Evolutionary conservation across 768 basidiomycete species (phyloP).

Genomic region (Neoboletus magnificus): DNA sequence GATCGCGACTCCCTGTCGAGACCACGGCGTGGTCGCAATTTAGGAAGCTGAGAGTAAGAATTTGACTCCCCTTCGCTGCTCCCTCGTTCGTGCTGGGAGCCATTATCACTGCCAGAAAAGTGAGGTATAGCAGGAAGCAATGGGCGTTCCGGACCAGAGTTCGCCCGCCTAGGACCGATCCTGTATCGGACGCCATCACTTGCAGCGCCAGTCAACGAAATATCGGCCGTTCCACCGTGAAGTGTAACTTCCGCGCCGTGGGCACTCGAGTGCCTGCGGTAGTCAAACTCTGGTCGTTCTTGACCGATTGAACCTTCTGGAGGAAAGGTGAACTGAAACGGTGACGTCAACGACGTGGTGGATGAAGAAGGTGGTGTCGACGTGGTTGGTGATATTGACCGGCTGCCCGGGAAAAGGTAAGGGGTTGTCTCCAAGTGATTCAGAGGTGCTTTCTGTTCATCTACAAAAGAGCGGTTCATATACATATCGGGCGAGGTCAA

Average conservation of each 20-base stretch:
- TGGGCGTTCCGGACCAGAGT: constrained; percentile 48
- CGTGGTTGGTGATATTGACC: constrained; percentile 67
- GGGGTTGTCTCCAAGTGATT: constrained; percentile 51
- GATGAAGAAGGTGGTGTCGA: constrained; percentile 63
- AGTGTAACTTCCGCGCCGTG: constrained; percentile 63
- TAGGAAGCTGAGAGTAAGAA: constrained; percentile 39
- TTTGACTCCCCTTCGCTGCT: constrained; percentile 56
- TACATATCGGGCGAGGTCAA: constrained; percentile 46
- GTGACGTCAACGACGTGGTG: constrained; percentile 56
- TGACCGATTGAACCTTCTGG: constrained; percentile 50
- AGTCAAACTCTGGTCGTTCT: constrained; percentile 64
- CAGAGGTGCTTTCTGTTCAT: constrained; percentile 56
- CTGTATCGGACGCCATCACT: constrained; percentile 62
- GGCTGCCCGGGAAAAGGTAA: constrained; percentile 62
- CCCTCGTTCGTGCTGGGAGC: constrained; percentile 48
- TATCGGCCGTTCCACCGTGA: constrained; percentile 71
- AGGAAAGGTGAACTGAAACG: constrained; percentile 62
- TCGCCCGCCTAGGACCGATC: constrained; percentile 46
- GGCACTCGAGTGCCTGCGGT: constrained; percentile 53
- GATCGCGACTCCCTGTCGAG: constrained; percentile 46
- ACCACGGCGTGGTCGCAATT: constrained; percentile 47
- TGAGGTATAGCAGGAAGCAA: constrained; percentile 46
- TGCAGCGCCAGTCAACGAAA: constrained; percentile 51
- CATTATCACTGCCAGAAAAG: constrained; percentile 49
- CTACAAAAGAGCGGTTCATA: constrained; percentile 42